Conservation (phyloP, 768 basidiomycete species). For the Tulasnella sp. region DNA sequence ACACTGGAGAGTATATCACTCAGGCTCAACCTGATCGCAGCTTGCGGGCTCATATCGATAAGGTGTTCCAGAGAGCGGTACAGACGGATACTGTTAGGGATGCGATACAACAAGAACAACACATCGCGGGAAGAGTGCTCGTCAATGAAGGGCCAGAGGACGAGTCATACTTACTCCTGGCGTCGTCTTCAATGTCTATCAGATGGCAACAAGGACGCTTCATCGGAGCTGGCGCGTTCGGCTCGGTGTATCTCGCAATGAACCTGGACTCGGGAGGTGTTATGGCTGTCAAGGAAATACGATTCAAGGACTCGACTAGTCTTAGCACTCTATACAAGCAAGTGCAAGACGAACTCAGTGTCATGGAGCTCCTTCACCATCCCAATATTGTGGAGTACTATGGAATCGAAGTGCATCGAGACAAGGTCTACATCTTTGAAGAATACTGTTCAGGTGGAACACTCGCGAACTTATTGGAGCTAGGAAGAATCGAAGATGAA, state of each 20-base stretch:
- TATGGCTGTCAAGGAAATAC: slow-evolving; percentile 99
- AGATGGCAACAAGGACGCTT: slow-evolving; percentile 98
- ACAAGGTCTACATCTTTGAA: slow-evolving; percentile 98
- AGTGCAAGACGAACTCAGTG: slow-evolving; percentile 88
- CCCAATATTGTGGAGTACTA: slow-evolving; percentile 98
- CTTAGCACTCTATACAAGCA: slow-evolving; percentile 79
- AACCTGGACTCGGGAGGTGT: slow-evolving; percentile 90
- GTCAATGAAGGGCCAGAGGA: slow-evolving; percentile 92
- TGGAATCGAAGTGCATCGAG: slow-evolving; percentile 96
- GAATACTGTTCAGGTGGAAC: slow-evolving; percentile 97
- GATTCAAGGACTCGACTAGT: slow-evolving; percentile 85
- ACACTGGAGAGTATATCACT: slow-evolving; percentile 39
- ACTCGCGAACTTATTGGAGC: slow-evolving; percentile 73
- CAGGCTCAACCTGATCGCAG: slow-evolving; percentile 24
- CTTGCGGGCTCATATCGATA: slow-evolving; percentile 66
- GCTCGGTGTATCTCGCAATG: slow-evolving; percentile 97
- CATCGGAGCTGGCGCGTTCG: slow-evolving; percentile 97
- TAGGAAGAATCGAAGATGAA: slow-evolving; percentile 93
- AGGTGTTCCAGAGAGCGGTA: slow-evolving; percentile 43
- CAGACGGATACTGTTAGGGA: slow-evolving; percentile 55
- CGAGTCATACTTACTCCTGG: slow-evolving; percentile 83
- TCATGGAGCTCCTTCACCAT: slow-evolving; percentile 97
- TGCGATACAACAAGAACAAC: slow-evolving; percentile 50
- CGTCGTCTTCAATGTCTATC: slow-evolving; percentile 89
- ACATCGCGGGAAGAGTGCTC: slow-evolving; percentile 77